phyloP scores from a whole-genome alignment of 352 stramenopile species.

The Globisporangium echinulatum region DNA sequence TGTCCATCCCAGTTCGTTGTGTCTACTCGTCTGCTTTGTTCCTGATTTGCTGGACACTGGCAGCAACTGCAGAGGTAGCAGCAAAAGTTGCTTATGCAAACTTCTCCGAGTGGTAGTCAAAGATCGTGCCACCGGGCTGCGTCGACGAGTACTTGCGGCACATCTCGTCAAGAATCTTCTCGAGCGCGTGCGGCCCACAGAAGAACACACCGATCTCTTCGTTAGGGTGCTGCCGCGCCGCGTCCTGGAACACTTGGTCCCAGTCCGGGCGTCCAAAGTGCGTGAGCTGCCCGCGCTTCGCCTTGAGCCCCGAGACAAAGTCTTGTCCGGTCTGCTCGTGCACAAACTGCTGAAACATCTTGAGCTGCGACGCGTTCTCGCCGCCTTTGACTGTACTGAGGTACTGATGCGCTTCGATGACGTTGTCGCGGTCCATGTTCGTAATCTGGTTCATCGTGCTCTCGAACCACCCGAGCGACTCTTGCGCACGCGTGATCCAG shows the following conservation, averaged over 20 bases:
- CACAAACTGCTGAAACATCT: constrained; percentile 84
- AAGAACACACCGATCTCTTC: constrained; percentile 87
- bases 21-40: not conserved
- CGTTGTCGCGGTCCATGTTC: constrained; percentile 65
- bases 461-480: constrained; percentile 81
- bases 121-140: constrained; percentile 43
- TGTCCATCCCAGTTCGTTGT: not conserved
- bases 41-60: no score
- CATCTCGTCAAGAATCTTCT: constrained; percentile 64
- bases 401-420: constrained; percentile 83
- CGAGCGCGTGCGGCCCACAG: constrained; percentile 74
- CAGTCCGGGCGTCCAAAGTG: constrained; percentile 86
- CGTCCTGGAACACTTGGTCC: constrained; percentile 66
- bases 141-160: constrained; percentile 65
- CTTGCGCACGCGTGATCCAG: constrained; percentile 75
- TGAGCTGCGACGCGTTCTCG: constrained; percentile 64
- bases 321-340: constrained; percentile 71
- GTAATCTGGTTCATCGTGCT: constrained; percentile 83
- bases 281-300: constrained; percentile 59
- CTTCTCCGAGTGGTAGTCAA: constrained; percentile 85
- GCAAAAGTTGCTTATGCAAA: constrained; percentile 36
- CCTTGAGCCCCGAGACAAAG: constrained; percentile 69
- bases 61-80: no score
- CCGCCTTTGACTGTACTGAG: constrained; percentile 72
- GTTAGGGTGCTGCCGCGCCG: constrained; percentile 32